These are phyloP conservation scores for Tieghemiomyces parasiticus DNA, from an alignment of 192 early-diverging fungal genomes.

Conservation along the genomic window DNA sequence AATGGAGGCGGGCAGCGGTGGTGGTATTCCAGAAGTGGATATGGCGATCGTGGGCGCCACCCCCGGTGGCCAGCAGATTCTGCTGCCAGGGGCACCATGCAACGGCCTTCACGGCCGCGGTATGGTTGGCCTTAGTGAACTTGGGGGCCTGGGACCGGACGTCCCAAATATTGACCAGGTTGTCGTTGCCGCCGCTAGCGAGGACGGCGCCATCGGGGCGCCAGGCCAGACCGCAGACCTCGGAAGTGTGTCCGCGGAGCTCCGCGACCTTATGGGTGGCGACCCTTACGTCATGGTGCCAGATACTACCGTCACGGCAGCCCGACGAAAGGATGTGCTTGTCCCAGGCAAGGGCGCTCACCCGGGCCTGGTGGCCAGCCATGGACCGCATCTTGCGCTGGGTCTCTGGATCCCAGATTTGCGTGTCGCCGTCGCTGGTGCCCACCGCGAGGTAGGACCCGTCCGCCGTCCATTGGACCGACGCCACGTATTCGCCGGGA, in stretches of 20 bases:
- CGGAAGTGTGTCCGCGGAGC: slow-evolving; percentile 49
- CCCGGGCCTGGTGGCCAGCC: slow-evolving; percentile 59
- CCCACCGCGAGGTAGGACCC: slow-evolving; percentile 57
- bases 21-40: slow-evolving; percentile 89
- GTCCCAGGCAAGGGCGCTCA: slow-evolving; percentile 80
- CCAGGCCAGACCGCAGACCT: slow-evolving; percentile 89
- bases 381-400: slow-evolving; percentile 65
- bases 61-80: slow-evolving; percentile 75
- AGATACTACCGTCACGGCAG: slow-evolving; percentile 78
- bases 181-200: slow-evolving; percentile 93
- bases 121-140: slow-evolving; percentile 56
- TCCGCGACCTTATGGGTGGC: slow-evolving; percentile 65
- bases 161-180: slow-evolving; percentile 84
- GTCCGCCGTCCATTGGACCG: slow-evolving; percentile 60
- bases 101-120: slow-evolving; percentile 83
- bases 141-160: slow-evolving; percentile 43
- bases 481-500: slow-evolving; percentile 44
- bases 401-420: slow-evolving; percentile 82
- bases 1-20: slow-evolving; percentile 39
- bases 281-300: slow-evolving; percentile 88
- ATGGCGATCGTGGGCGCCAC: slow-evolving; percentile 75
- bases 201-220: slow-evolving; percentile 55
- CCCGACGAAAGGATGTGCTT: slow-evolving; percentile 69
- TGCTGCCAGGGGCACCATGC: slow-evolving; percentile 92
- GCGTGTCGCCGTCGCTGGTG: slow-evolving; percentile 57